Conservation (phyloP, 768 basidiomycete genomes). For the Strobilomyces confusus region DNA sequence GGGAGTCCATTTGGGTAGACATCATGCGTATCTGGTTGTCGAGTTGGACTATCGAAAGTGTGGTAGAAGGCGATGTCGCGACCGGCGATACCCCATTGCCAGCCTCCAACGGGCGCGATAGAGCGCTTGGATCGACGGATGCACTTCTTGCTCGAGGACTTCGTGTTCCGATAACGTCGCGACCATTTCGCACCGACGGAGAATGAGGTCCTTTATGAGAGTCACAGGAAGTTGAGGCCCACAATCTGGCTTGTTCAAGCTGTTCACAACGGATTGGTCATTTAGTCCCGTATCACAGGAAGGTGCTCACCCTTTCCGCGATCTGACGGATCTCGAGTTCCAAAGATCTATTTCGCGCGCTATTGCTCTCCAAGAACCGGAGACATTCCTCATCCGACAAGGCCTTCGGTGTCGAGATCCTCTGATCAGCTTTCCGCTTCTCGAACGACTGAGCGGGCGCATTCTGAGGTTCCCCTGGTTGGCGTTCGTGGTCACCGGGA, state of each 20-base stretch:
- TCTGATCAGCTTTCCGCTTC: neutral
- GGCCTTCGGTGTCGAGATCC: slow-evolving; percentile 13
- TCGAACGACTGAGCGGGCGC: neutral
- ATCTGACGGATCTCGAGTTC: slow-evolving; percentile 43
- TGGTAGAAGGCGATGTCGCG: slow-evolving; percentile 4
- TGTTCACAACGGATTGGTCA: slow-evolving; percentile 1
- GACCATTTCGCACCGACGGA: neutral
- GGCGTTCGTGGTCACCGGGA: neutral
- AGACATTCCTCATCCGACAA: slow-evolving; percentile 39
- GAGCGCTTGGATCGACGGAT: slow-evolving; percentile 16
- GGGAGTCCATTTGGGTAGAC: slow-evolving; percentile 33
- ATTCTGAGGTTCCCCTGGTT: neutral
- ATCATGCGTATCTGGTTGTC: slow-evolving; percentile 36
- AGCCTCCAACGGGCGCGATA: slow-evolving; percentile 4
- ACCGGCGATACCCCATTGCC: neutral
- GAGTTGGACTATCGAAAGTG: slow-evolving; percentile 28
- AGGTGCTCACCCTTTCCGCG: slow-evolving; percentile 31
- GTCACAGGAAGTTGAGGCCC: neutral
- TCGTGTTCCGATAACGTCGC: neutral
- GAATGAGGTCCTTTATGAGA: neutral
- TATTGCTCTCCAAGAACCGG: slow-evolving; percentile 36
- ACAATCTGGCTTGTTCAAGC: slow-evolving; percentile 22
- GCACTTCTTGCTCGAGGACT: slow-evolving; percentile 20
- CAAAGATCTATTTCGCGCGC: slow-evolving; percentile 39
- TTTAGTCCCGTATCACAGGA: neutral